These are phyloP conservation scores for Misopates orontium DNA, from an alignment of 257 asterid genomes.

Conservation along the genomic window DNA sequence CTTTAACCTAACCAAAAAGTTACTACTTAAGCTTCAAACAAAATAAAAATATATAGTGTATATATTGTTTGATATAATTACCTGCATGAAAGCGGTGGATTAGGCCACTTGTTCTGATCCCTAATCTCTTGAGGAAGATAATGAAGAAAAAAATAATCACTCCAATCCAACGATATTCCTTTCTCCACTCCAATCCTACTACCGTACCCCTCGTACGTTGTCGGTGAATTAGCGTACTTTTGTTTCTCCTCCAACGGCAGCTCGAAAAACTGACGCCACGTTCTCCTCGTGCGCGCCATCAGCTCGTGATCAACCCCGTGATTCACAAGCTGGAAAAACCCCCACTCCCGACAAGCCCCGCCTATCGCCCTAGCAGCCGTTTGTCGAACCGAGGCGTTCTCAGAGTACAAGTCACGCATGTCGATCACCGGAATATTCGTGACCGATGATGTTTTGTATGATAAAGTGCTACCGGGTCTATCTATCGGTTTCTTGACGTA, in stretches of 20 bases:
- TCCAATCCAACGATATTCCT: constrained; percentile 78
- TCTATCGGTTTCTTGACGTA: constrained; percentile 69
- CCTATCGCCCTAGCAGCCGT: constrained; percentile 35
- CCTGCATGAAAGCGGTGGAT: constrained; percentile 72
- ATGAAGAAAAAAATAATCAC: constrained; percentile 80
- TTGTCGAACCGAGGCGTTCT: constrained; percentile 32
- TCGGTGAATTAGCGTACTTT: constrained; percentile 62
- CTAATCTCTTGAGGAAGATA: constrained; percentile 52
- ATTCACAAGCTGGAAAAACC: constrained; percentile 87
- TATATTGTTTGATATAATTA: too few relatives aligned
- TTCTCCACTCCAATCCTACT: constrained; percentile 80
- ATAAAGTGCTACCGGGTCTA: constrained; percentile 40
- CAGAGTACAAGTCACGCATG: constrained; percentile 50
- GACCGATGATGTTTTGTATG: constrained; percentile 38
- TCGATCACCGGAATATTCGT: constrained; percentile 51
- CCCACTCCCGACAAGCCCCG: constrained; percentile 84
- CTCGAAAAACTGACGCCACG: constrained; percentile 73
- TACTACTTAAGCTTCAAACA: too few relatives aligned
- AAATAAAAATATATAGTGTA: too few relatives aligned
- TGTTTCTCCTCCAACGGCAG: constrained; percentile 76
- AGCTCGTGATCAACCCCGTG: constrained; percentile 67
- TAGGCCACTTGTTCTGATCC: constrained; percentile 77
- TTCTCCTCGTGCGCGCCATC: constrained; percentile 49
- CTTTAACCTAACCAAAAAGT: too few relatives aligned
- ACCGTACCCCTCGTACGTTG: constrained; percentile 88